Evolutionary conservation across 192 early-diverging fungal species (phyloP).

Genomic region (Pilobolus umbonatus): DNA sequence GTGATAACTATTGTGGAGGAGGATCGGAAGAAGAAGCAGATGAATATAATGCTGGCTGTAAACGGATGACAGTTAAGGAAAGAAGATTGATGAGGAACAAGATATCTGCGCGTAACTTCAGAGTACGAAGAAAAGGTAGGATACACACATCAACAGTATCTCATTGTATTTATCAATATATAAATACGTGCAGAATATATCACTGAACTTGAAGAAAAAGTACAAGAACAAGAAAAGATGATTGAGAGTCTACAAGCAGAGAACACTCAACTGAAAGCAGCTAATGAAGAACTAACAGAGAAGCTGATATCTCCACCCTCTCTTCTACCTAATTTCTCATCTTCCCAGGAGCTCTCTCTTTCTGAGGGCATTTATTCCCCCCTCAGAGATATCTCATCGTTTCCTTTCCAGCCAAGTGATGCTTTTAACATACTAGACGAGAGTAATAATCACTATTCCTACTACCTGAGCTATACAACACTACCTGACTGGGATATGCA

Average conservation of each 20-base stretch:
- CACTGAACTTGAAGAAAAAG: constrained; percentile 19
- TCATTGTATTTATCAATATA: neutral
- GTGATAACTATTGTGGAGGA: neutral
- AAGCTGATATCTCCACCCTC: constrained; percentile 3
- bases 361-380: constrained; percentile 4
- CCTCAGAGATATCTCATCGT: neutral
- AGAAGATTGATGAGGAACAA: constrained; percentile 70
- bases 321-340: neutral
- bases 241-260: constrained; percentile 9
- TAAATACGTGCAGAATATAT: constrained; percentile 11
- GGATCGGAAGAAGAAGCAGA: constrained; percentile 8
- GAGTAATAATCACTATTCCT: neutral
- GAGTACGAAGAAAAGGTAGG: constrained; percentile 62
- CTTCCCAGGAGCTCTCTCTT: too few species aligned
- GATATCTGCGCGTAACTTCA: constrained; percentile 73
- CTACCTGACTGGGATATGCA: constrained; percentile 13
- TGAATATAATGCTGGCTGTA: neutral
- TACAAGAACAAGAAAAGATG: constrained; percentile 3
- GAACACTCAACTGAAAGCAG: neutral
- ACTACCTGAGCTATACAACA: neutral
- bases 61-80: constrained; percentile 53
- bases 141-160: neutral
- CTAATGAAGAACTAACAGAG: constrained; percentile 5
- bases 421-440: constrained; percentile 3
- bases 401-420: neutral